phyloP scores from a whole-genome alignment of 768 basidiomycete genomes.

The Pleurotus tuoliensis region DNA sequence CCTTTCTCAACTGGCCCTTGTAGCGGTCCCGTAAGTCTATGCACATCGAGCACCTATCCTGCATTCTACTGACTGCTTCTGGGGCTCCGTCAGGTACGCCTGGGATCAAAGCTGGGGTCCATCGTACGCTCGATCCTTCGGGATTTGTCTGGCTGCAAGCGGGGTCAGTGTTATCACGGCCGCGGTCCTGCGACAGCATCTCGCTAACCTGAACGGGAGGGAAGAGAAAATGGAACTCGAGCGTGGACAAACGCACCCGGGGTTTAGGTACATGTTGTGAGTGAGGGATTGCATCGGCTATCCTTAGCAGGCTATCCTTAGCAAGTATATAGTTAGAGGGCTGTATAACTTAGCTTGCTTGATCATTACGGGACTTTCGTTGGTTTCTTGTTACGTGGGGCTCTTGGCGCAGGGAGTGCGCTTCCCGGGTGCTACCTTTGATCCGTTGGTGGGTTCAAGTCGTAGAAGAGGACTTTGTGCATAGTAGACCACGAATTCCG shows the following conservation, averaged over 20 bases:
- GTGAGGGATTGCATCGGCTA: not conserved
- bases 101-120: conserved; percentile 51
- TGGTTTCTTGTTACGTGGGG: no score
- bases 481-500: no score
- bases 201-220: conserved; percentile 20
- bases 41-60: not conserved
- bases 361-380: no score
- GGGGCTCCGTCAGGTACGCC: conserved; percentile 31
- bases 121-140: conserved; percentile 47
- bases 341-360: no score
- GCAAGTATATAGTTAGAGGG: no score
- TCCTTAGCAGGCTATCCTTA: no score
- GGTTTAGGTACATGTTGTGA: conserved; percentile 3
- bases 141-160: conserved; percentile 50
- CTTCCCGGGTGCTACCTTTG: no score
- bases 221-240: conserved; percentile 14
- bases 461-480: no score
- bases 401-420: no score
- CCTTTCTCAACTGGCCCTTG: conserved; percentile 50
- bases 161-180: conserved; percentile 34
- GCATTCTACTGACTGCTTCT: not conserved
- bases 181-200: conserved; percentile 23
- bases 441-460: no score
- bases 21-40: conserved; percentile 55
- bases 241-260: not conserved